Conservation (phyloP, 2,329 filamentous ascomycete genomes). For the Ophiostoma sp. region DNA sequence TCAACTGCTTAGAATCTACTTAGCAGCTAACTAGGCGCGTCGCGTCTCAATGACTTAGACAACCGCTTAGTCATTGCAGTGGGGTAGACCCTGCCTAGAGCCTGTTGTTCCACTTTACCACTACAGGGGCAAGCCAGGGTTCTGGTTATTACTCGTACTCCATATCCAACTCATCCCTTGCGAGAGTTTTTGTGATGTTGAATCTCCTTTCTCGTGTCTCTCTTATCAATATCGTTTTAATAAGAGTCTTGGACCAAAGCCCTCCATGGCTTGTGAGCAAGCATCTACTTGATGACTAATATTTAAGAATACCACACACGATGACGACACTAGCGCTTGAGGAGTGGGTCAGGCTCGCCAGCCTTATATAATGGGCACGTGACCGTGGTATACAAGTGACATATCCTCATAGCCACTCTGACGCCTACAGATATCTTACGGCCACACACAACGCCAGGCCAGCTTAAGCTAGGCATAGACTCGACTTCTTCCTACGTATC, state of each 20-base stretch:
- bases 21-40: neutral
- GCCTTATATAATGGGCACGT: neutral
- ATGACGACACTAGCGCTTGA: conserved; percentile 1
- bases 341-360: neutral
- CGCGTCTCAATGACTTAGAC: neutral
- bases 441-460: no score
- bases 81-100: neutral
- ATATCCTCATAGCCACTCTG: no score
- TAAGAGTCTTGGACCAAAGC: neutral
- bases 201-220: neutral
- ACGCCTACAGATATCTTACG: no score
- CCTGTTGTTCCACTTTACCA: neutral
- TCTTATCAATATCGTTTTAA: neutral
- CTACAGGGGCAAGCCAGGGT: neutral
- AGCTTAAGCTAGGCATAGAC: no score
- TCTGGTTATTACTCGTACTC: neutral
- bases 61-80: neutral
- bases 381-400: neutral
- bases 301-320: neutral
- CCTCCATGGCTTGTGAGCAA: neutral
- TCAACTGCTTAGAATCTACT: neutral
- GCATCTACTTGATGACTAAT: neutral
- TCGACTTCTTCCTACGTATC: no score
- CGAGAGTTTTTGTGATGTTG: neutral
- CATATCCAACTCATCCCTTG: neutral